Conservation (phyloP, 441 rosid genomes). For the Adansonia madagascariensis region DNA sequence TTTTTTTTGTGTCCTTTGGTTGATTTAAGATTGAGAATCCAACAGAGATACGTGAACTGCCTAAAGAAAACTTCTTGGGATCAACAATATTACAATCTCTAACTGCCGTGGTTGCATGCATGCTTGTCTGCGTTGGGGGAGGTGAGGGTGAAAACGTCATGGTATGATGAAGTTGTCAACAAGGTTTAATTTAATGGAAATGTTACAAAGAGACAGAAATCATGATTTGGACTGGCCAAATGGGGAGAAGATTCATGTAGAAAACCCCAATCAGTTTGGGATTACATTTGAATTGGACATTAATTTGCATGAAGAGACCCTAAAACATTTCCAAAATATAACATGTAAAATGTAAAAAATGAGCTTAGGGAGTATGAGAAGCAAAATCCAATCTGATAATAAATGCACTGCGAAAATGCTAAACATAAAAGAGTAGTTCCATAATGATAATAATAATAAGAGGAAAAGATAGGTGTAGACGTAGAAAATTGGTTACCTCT, state of each 20-base stretch:
- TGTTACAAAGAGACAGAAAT: neutral
- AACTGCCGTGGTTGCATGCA: neutral
- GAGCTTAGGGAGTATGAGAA: neutral
- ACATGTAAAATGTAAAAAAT: neutral
- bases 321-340: neutral
- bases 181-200: neutral
- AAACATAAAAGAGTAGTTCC: neutral
- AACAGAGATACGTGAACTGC: neutral
- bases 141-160: neutral
- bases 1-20: neutral
- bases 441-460: neutral
- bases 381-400: slow-evolving; percentile 22
- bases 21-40: neutral
- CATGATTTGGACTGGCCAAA: neutral
- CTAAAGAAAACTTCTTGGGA: neutral
- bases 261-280: neutral
- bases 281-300: neutral
- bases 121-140: too few relatives aligned
- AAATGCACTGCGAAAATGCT: neutral
- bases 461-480: neutral
- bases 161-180: neutral
- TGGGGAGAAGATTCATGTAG: neutral
- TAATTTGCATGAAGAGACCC: slow-evolving; percentile 8
- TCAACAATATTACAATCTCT: neutral
- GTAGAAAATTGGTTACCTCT: slow-evolving; percentile 56